Evolutionary conservation across 2,329 filamentous ascomycete species (phyloP).

Genomic region (Trichoderma arundinaceum): DNA sequence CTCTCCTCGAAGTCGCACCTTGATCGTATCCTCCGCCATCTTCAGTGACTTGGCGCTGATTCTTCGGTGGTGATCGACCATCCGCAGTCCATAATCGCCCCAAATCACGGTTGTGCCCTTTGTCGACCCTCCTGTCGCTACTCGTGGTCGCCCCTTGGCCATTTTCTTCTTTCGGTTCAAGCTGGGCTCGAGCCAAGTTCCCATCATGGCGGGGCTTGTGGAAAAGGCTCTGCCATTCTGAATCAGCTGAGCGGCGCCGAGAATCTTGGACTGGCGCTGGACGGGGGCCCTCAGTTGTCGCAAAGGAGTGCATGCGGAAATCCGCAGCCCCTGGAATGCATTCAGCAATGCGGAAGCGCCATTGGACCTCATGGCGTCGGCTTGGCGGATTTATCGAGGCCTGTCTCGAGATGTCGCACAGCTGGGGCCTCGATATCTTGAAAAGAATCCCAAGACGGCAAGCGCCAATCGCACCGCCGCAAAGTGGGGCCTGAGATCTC

Average conservation of each 20-base stretch:
- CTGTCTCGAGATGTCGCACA: slow-evolving; percentile 32
- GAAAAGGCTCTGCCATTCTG: slow-evolving; percentile 71
- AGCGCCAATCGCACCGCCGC: slow-evolving; percentile 10
- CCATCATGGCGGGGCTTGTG: slow-evolving; percentile 63
- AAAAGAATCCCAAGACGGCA: slow-evolving; percentile 42
- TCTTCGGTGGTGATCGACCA: slow-evolving; percentile 90
- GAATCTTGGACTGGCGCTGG: slow-evolving; percentile 39
- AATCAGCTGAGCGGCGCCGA: slow-evolving; percentile 45
- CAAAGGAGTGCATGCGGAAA: slow-evolving; percentile 49
- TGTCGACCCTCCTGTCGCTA: slow-evolving; percentile 86
- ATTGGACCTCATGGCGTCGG: slow-evolving; percentile 54
- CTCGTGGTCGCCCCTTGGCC: slow-evolving; percentile 87
- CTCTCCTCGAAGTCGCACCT: slow-evolving; percentile 83
- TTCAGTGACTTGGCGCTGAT: slow-evolving; percentile 87
- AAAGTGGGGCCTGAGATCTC: slow-evolving; percentile 37
- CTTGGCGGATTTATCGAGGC: slow-evolving; percentile 35
- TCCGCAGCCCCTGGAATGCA: slow-evolving; percentile 58
- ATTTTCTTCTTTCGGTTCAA: slow-evolving; percentile 80
- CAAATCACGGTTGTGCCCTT: slow-evolving; percentile 95
- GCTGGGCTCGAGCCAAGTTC: slow-evolving; percentile 83
- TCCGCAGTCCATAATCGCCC: slow-evolving; percentile 94
- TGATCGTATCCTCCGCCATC: slow-evolving; percentile 93
- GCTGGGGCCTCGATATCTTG: slow-evolving; percentile 37
- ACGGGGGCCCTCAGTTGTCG: slow-evolving; percentile 47
- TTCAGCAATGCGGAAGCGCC: slow-evolving; percentile 53